A percentile compares a stretch with the other conserved stretches of the same genome.
These are phyloP conservation scores for Vittaforma corneae DNA, from an alignment of 371 early-diverging fungal species.

Conservation along the genomic window DNA sequence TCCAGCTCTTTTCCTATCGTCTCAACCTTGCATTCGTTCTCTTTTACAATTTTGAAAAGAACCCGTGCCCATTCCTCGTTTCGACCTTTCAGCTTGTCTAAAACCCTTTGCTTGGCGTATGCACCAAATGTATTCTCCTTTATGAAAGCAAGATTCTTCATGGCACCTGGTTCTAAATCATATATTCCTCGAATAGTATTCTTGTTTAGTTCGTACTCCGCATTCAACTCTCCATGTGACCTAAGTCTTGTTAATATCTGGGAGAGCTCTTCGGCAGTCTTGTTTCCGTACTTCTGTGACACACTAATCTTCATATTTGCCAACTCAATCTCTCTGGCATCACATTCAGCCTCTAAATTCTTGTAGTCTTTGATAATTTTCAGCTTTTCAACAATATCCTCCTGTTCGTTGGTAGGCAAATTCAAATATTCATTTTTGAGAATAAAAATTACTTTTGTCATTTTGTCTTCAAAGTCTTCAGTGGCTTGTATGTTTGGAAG, in stretches of 20 bases:
- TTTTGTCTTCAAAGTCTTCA: neutral
- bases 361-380: constrained; percentile 6
- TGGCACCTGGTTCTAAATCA: no score
- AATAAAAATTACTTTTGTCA: neutral
- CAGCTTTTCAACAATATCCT: constrained; percentile 2
- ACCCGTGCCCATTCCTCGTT: neutral
- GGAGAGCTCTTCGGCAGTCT: constrained; percentile 9
- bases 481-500: neutral
- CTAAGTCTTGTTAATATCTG: neutral
- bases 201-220: neutral
- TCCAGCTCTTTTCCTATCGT: constrained; percentile 24
- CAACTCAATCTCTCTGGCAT: constrained; percentile 23
- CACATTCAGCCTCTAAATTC: constrained; percentile 31
- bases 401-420: neutral
- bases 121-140: neutral
- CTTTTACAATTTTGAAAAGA: neutral
- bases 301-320: constrained; percentile 25
- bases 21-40: constrained; percentile 6
- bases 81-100: neutral
- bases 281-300: neutral
- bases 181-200: neutral
- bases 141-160: neutral
- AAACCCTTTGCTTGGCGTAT: neutral
- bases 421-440: neutral
- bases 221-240: constrained; percentile 16